A percentile compares a stretch with the other conserved stretches of the same genome.
Evolutionary conservation across 495 filamentous ascomycete genomes (phyloP).

Genomic region (Penicillium cataractarum): DNA sequence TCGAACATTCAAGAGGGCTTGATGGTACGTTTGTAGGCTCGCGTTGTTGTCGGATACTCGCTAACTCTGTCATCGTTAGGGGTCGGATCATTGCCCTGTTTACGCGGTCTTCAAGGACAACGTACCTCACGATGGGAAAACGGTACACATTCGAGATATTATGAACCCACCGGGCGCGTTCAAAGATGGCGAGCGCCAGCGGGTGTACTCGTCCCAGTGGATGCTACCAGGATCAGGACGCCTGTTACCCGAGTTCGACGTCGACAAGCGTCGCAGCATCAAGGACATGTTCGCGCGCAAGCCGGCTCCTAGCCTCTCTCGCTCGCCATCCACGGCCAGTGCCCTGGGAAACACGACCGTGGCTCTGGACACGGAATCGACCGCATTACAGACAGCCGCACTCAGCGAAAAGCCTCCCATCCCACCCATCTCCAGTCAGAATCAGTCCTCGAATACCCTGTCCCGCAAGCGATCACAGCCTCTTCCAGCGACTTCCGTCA

Average conservation of each 20-base stretch:
- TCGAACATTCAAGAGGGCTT: conserved; percentile 96
- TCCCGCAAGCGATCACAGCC: conserved; percentile 39
- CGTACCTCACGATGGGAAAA: conserved; percentile 53
- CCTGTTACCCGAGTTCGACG: conserved; percentile 78
- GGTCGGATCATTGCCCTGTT: conserved; percentile 96
- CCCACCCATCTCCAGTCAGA: neutral
- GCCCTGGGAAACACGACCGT: conserved; percentile 12
- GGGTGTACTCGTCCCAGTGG: conserved; percentile 67
- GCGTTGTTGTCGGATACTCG: neutral
- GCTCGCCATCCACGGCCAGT: neutral
- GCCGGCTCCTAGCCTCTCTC: conserved; percentile 30
- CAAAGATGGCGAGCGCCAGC: conserved; percentile 65
- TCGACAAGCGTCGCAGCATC: conserved; percentile 75
- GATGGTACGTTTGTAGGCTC: conserved; percentile 54
- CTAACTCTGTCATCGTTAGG: conserved; percentile 47
- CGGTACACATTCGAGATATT: conserved; percentile 66
- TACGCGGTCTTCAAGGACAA: conserved; percentile 74
- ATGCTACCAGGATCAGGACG: conserved; percentile 76
- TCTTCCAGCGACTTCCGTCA: conserved; percentile 26
- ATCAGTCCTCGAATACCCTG: conserved; percentile 14
- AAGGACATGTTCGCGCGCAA: conserved; percentile 87
- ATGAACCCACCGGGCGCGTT: conserved; percentile 83
- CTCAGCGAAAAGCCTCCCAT: neutral
- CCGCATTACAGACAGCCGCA: neutral
- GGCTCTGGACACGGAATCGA: conserved; percentile 2